A percentile compares a stretch with the other conserved stretches of the same genome.
Evolutionary conservation across 768 basidiomycete genomes (phyloP).

Genomic region (Tylopilus subfusipes): DNA sequence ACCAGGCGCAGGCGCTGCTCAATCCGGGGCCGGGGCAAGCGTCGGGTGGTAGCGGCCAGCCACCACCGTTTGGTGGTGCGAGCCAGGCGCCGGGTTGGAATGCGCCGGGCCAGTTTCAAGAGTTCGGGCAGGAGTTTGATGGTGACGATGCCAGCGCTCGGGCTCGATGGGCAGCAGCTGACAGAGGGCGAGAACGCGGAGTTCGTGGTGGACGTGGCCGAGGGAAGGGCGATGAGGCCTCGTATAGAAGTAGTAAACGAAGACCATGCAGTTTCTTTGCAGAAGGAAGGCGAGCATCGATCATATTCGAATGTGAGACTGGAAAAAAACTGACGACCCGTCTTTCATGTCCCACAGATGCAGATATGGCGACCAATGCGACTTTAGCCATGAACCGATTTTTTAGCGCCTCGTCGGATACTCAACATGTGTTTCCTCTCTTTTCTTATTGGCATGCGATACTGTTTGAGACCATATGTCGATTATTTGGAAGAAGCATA

Average conservation of each 20-base stretch:
- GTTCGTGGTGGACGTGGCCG: conserved; percentile 61
- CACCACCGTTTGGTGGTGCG: conserved; percentile 35
- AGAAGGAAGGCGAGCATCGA: conserved; percentile 87
- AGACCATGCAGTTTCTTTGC: conserved; percentile 88
- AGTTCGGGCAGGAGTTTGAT: conserved; percentile 46
- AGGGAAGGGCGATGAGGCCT: conserved; percentile 52
- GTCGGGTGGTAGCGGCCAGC: conserved; percentile 30
- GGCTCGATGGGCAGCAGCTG: conserved; percentile 41
- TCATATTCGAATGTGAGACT: conserved; percentile 31
- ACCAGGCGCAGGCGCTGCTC: conserved; percentile 37
- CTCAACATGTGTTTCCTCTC: background rate
- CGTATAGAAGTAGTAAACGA: conserved; percentile 79
- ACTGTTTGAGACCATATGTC: conserved; percentile 14
- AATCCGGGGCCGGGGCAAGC: conserved; percentile 28
- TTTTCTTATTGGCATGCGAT: conserved; percentile 12
- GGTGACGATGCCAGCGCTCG: conserved; percentile 44
- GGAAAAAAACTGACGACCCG: conserved; percentile 35
- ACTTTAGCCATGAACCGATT: conserved; percentile 67
- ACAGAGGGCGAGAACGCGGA: conserved; percentile 52
- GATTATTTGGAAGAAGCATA: conserved; percentile 11
- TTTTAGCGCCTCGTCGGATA: conserved; percentile 19
- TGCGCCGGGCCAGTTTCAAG: conserved; percentile 38
- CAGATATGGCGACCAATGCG: conserved; percentile 85
- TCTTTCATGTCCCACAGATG: conserved; percentile 64
- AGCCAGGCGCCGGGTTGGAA: conserved; percentile 39